These are phyloP conservation scores for Pseudomassariella vexata DNA, from an alignment of 2,329 filamentous ascomycete species.

Conservation along the genomic window DNA sequence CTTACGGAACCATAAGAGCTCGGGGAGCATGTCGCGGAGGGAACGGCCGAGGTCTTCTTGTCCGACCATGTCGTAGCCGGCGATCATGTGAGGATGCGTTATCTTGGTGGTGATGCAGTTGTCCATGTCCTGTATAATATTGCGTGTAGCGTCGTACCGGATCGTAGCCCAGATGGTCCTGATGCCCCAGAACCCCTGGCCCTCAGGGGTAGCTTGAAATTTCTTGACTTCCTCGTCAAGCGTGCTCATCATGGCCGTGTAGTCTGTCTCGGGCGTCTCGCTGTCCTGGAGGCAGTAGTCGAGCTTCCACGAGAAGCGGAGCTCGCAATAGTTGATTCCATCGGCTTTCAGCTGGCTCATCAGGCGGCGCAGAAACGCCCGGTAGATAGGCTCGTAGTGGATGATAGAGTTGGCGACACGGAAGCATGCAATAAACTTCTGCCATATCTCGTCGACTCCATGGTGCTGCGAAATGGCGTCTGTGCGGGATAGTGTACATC, in stretches of 20 bases:
- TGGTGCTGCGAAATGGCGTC: constrained; percentile 78
- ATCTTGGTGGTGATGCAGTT: constrained; percentile 79
- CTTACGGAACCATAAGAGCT: constrained; percentile 92
- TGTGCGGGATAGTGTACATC: constrained; percentile 64
- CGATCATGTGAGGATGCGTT: constrained; percentile 70
- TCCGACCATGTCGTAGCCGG: constrained; percentile 85
- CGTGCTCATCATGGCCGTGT: constrained; percentile 63
- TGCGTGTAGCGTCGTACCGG: constrained; percentile 56
- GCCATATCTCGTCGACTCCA: constrained; percentile 79
- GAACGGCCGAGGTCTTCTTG: constrained; percentile 77
- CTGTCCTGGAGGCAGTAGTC: constrained; percentile 61
- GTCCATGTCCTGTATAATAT: constrained; percentile 77
- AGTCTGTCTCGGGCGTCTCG: constrained; percentile 62
- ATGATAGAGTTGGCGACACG: constrained; percentile 67
- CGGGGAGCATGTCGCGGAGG: constrained; percentile 70
- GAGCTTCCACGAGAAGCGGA: constrained; percentile 67
- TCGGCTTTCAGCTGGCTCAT: constrained; percentile 70
- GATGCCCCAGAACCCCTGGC: constrained; percentile 75
- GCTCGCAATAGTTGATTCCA: constrained; percentile 78
- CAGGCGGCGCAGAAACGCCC: constrained; percentile 66
- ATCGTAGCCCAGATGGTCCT: constrained; percentile 80
- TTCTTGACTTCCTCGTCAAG: constrained; percentile 71
- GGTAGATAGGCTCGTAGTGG: constrained; percentile 87
- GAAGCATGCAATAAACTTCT: constrained; percentile 74
- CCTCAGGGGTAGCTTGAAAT: constrained; percentile 68